Conservation (phyloP, 345 rosid species). For the Citrus inodora region DNA sequence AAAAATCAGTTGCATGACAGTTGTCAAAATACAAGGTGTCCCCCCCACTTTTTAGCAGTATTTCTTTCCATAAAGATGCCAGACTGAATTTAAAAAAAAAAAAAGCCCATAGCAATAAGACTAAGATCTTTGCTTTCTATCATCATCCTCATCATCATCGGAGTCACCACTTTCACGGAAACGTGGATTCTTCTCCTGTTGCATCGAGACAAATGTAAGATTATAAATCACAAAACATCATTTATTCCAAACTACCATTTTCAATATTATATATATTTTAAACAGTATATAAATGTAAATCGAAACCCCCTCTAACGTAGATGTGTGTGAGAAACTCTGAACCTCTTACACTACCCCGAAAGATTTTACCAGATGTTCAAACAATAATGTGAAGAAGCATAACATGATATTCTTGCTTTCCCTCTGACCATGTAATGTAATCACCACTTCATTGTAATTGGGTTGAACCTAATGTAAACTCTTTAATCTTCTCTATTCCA, state of each 20-base stretch:
- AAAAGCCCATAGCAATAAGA: not conserved
- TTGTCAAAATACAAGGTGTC: not conserved
- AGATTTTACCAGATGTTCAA: not conserved
- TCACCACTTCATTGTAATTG: not conserved
- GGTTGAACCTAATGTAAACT: not conserved
- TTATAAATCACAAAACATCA: not conserved
- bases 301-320: not conserved
- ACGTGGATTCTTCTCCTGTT: constrained; percentile 96
- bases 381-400: not conserved
- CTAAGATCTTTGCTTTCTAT: constrained; percentile 46
- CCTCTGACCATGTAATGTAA: not conserved
- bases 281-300: not conserved
- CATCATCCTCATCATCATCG: constrained; percentile 92
- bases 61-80: not conserved
- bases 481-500: not conserved
- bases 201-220: constrained; percentile 5
- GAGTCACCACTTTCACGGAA: constrained; percentile 96
- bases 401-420: not conserved
- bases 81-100: not conserved
- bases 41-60: not conserved
- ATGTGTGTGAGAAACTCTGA: not conserved
- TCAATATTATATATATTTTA: not conserved
- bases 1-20: not conserved
- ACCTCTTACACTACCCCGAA: not conserved
- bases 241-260: not conserved